Evolutionary conservation across 345 rosid genomes (phyloP), one percentile per base, ranked within the genome.

Genomic region (Hirschfeldia incana): DNA sequence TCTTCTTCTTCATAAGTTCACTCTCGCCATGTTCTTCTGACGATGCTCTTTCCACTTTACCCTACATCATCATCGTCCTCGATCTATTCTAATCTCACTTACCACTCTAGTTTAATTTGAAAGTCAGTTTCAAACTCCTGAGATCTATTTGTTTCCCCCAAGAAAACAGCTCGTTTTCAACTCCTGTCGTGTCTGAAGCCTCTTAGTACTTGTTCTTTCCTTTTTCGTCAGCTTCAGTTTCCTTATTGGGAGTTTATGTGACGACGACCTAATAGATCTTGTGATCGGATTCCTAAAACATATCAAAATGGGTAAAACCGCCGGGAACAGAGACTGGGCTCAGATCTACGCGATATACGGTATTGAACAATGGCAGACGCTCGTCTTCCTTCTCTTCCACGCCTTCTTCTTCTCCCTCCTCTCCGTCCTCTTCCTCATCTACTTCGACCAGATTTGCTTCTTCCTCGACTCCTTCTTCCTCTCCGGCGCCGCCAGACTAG

Each of bases 291-390:
- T 49, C 69, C 71, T 60, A 39, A 16, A 44, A 64, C 4, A 16
- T 53, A 53, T 16, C 60, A 4, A 42, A 36, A 85, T 87, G 88
- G 88, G 85, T 2, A 86, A 86, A 80, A 46, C 69, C 74, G 55
- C 76, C 66, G 65, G 77, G 17, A 65, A 82, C 73, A 82, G 87
- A 72, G 97, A 95, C 37, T 93, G 97, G 97, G 78, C 93, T 68
- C 99, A 95, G 97, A 93, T 95, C 94, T 95, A 93, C 83, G 88
- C 89, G 0, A 88, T 93, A 6, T 95, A 95, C 88, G 99, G 99
- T 73, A 83, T 95, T 75, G 96, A 95, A 11, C 98, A 95, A 69
- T 93, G 99, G 96, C 96, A 90, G 59, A 93, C 97, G 1, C 85
- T 95, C 3, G 59, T 91, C 76, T 91, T 95, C 83, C 86, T 95